phyloP scores from a whole-genome alignment of 306 rosid species.

The Lathyrus tuberosus region DNA sequence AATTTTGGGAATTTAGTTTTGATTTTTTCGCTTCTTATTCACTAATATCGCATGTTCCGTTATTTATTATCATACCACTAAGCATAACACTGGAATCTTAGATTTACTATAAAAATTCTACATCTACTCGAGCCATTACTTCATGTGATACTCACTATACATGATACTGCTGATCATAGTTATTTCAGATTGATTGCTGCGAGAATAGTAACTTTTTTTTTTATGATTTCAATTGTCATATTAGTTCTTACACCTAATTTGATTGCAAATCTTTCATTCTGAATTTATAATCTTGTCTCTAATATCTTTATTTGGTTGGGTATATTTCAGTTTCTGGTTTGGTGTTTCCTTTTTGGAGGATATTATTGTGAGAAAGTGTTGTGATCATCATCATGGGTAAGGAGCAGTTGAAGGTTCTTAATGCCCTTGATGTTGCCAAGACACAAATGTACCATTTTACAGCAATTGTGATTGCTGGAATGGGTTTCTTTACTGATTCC shows the following conservation, averaged over 20 bases:
- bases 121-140: not conserved
- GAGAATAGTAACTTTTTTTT: no score
- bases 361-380: not conserved
- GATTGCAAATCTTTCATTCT: no score
- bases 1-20: not conserved
- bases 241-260: no score
- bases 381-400: conserved; percentile 52
- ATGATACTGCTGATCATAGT: not conserved
- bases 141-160: no score
- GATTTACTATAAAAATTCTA: no score
- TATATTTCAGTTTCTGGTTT: not conserved
- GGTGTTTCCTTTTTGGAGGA: conserved; percentile 35
- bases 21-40: not conserved
- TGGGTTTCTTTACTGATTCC: conserved; percentile 92
- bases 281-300: not conserved
- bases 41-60: no score
- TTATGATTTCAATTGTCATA: no score
- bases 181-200: not conserved
- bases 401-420: conserved; percentile 62
- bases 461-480: conserved; percentile 86
- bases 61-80: no score
- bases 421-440: conserved; percentile 81
- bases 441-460: conserved; percentile 95
- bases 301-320: not conserved
- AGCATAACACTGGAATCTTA: no score